Evolutionary conservation across 2,329 filamentous ascomycete species (phyloP).

Genomic region (Cordyceps pruinosa): DNA sequence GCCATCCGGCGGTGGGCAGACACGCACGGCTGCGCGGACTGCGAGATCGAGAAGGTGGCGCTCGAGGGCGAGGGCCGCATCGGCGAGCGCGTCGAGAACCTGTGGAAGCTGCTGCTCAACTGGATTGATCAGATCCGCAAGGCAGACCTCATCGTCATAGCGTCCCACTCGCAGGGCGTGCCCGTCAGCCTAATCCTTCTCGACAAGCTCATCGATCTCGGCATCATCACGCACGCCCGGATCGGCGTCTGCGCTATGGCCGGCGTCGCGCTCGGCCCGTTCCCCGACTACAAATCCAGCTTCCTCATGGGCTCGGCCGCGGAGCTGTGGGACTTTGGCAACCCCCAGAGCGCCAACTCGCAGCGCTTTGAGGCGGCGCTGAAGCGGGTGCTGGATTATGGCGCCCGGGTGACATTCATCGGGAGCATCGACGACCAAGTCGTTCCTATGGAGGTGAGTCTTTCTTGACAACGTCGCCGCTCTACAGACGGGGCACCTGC

Average conservation of each 20-base stretch:
- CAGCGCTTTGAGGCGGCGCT: conserved; percentile 73
- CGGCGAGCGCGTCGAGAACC: conserved; percentile 75
- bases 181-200: conserved; percentile 89
- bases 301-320: conserved; percentile 86
- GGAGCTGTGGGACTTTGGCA: conserved; percentile 89
- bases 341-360: conserved; percentile 73
- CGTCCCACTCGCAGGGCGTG: conserved; percentile 92
- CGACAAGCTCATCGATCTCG: conserved; percentile 85
- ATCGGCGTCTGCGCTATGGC: conserved; percentile 87
- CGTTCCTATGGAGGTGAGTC: conserved; percentile 74
- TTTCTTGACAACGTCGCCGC: background rate
- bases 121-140: conserved; percentile 86
- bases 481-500: conserved; percentile 1
- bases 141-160: conserved; percentile 86
- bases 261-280: conserved; percentile 88
- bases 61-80: conserved; percentile 94
- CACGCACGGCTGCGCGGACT: conserved; percentile 62
- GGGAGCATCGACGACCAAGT: conserved; percentile 97
- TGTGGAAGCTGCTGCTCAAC: conserved; percentile 92
- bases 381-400: conserved; percentile 66
- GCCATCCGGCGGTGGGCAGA: conserved; percentile 80
- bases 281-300: conserved; percentile 82
- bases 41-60: conserved; percentile 86
- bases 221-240: conserved; percentile 67
- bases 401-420: conserved; percentile 77